Base-by-base conservation (phyloP, 768 basidiomycete genomes). In the Pholiota molesta region DNA sequence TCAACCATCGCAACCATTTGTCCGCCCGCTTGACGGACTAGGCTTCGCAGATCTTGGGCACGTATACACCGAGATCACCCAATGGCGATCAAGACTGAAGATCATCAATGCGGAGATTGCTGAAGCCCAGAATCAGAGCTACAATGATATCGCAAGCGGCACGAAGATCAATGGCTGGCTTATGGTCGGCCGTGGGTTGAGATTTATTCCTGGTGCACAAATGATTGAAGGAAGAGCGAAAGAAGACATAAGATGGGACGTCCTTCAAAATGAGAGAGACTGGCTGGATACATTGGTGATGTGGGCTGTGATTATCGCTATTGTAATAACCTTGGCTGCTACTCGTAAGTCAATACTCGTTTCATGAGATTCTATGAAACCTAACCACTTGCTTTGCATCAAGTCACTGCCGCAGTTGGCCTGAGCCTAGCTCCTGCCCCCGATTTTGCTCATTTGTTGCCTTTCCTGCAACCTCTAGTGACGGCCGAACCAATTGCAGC, bases 221-320 rank as follows among this genome's bases (percentile, higher is more conserved):
- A 75, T 89, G 37, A 92, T 95, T 23, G 88, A 91, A 69, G 92
- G 92, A 1, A 77, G 89, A 61, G 88, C 91, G 14, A 92, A 91
- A 72, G 91, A 94, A 68, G 92, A 94, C 71, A 85, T 95, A 37
- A 76, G 89, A 57, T 95, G 92, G 91, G 86, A 88, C 61, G 86
- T 90, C 26, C 75, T 94, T 53, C 89, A 91, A 72, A 79, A 83
- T 62, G 82, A 86, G 71, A 76, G 83, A 40, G 81, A 76, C 37
- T 57, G 71, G 53, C 62, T 83, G 62, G 83, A 86, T 64, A 71
- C 71, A 21, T 60, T 79, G 31, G 79, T 81, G 2, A 83, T 89
- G 65, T 91, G 90, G 88, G 73, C 78, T 17, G 75, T 87, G 19
- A 77, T 89, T 5, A 70, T 75, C 5, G 72, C 86, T 7, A 74